Base-by-base conservation (phyloP, 2,329 filamentous ascomycete genomes). In the Ophiocordyceps polyrhachis-furcata region DNA sequence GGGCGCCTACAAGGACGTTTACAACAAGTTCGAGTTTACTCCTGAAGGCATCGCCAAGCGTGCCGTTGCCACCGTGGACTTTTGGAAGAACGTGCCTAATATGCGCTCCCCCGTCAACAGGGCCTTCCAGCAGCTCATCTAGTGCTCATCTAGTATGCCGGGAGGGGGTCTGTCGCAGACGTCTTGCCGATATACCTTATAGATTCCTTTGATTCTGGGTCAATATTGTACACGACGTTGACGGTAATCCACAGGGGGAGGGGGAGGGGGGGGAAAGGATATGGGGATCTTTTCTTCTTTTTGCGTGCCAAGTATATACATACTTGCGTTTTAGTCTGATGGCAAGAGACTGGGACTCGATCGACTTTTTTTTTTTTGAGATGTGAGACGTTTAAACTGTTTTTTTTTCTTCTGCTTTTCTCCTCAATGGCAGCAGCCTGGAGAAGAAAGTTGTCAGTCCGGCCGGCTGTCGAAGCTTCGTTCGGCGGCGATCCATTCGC, bases 21-120 rank as follows among this genome's bases (percentile, higher is more conserved):
- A 98, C 77, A 82, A 84, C 83, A 96, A 95, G 78, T 98, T 98
- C 70, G 91, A 96, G 68, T 96, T 98, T 74, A 98, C 89, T 43
- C 84, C 91, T 45, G 89, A 94, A 69, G 91, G 91, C 53, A 83
- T 98, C 63, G 73, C 84, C 69, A 95, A 96, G 83, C 87, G 91
- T 58, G 91, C 89, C 49, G 66, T 86, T 51, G 81, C 83, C 55
- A 98, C 91, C 51, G 71, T 96, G 58, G 79, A 96, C 63, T 98
- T 95, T 79, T 98, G 87, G 82, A 96, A 95, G 83, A 83, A 81
- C 53, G 77, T 81, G 29, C 71, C 83, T 62, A 88, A 89, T 69
- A 74, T 95, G 59, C 86, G 91, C 66, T 95, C 88, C 45, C 89
- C 91, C 53, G 66, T 98, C 69, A 94, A 96, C 79, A 84, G 87